Percentiles rank a stretch among this genome's conserved stretches.
phyloP scores from a whole-genome alignment of 164 flowering plant genomes.

The Platanus orientalis region DNA sequence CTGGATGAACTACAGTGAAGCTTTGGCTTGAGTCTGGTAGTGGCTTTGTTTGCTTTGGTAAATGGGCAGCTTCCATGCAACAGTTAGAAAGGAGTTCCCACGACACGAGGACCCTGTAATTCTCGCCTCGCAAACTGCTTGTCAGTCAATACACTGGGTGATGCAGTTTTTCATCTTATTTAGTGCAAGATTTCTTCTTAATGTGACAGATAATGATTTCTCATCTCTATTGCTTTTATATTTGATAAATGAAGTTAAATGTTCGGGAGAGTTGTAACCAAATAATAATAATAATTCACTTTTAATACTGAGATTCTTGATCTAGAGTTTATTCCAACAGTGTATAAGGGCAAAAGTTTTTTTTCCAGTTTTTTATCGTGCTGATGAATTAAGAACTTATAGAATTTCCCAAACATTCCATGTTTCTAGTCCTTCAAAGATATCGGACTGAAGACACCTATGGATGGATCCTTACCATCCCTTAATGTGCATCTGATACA shows the following conservation, averaged over 20 bases:
- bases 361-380: too few species aligned
- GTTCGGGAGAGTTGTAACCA: background rate
- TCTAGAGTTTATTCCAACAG: too few species aligned
- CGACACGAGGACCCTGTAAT: conserved; percentile 75
- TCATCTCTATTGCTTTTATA: background rate
- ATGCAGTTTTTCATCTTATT: background rate
- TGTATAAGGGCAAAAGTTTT: background rate
- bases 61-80: conserved; percentile 94
- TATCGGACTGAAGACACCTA: too few species aligned
- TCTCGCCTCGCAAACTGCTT: conserved; percentile 90
- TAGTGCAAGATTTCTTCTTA: background rate
- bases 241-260: background rate
- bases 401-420: too few species aligned
- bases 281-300: too few species aligned
- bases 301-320: too few species aligned
- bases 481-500: too few species aligned
- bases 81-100: conserved; percentile 46
- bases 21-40: conserved; percentile 28
- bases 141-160: conserved; percentile 39
- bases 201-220: background rate
- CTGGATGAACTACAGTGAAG: conserved; percentile 35
- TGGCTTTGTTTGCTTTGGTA: conserved; percentile 15
- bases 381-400: too few species aligned
- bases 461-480: too few species aligned
- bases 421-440: too few species aligned